Conservation (phyloP, 139 green algal species). For the Asterochloris erici region DNA sequence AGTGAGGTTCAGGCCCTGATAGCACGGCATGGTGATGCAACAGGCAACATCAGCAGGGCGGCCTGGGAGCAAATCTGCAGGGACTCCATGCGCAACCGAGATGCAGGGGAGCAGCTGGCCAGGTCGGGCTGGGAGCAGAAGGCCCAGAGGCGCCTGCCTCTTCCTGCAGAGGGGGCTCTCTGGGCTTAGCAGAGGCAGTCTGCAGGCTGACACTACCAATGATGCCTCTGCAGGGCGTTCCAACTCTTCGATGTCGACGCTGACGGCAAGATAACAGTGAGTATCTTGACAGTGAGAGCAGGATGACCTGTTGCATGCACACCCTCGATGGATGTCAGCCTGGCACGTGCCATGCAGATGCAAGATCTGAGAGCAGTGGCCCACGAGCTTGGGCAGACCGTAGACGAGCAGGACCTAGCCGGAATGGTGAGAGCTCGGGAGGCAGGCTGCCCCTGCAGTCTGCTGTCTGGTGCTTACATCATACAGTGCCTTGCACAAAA, state of each 20-base stretch:
- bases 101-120: slow-evolving; percentile 25
- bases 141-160: too few relatives aligned
- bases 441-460: slow-evolving; percentile 45
- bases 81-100: slow-evolving; percentile 17
- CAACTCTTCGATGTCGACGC: slow-evolving; percentile 49
- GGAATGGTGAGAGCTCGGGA: slow-evolving; percentile 57
- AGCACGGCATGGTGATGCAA: slow-evolving; percentile 24
- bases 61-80: slow-evolving; percentile 21
- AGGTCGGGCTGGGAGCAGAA: too few relatives aligned
- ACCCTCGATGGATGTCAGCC: too few relatives aligned
- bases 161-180: too few relatives aligned
- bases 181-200: too few relatives aligned
- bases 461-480: slow-evolving; percentile 37
- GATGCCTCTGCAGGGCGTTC: slow-evolving; percentile 30
- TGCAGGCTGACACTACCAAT: too few relatives aligned
- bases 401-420: slow-evolving; percentile 32
- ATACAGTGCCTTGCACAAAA: slow-evolving; percentile 30
- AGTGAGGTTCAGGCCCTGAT: slow-evolving; percentile 38
- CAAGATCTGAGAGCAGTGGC: slow-evolving; percentile 24
- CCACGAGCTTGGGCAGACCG: slow-evolving; percentile 31
- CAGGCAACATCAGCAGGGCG: slow-evolving; percentile 26
- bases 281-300: not conserved
- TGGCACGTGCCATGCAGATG: too few relatives aligned
- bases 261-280: slow-evolving; percentile 28
- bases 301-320: too few relatives aligned